These are phyloP conservation scores for Punica granatum DNA, from an alignment of 345 rosid genomes.

Conservation along the genomic window DNA sequence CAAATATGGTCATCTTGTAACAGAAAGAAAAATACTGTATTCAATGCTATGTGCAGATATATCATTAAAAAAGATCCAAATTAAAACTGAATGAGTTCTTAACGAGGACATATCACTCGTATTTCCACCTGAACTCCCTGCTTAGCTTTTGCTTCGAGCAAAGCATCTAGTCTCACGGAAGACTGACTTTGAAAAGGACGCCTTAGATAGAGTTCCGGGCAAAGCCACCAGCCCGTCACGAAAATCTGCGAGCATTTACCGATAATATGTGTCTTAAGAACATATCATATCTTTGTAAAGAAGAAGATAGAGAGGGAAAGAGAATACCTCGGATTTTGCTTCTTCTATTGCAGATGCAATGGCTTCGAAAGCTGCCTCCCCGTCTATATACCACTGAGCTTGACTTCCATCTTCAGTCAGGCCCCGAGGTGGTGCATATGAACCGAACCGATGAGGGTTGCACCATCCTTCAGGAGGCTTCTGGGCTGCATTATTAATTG, in stretches of 20 bases:
- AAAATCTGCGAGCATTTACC: constrained; percentile 47
- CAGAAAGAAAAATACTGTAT: background rate
- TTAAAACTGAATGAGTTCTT: too few species aligned
- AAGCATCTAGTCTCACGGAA: constrained; percentile 59
- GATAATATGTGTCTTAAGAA: background rate
- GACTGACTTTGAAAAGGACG: constrained; percentile 68
- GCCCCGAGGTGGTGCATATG: constrained; percentile 84
- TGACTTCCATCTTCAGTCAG: constrained; percentile 74
- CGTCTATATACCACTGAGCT: constrained; percentile 90
- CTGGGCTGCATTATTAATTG: constrained; percentile 51
- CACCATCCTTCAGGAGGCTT: constrained; percentile 55
- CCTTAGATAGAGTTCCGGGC: constrained; percentile 84
- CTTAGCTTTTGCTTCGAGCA: constrained; percentile 80
- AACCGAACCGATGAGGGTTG: constrained; percentile 70
- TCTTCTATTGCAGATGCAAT: constrained; percentile 71
- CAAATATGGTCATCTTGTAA: background rate
- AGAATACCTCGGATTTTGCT: constrained; percentile 76
- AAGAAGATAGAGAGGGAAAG: background rate
- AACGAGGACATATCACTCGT: background rate
- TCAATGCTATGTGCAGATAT: too few species aligned
- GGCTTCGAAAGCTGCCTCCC: constrained; percentile 88
- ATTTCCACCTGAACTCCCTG: constrained; percentile 73
- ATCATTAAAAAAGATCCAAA: too few species aligned
- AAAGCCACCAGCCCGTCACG: constrained; percentile 98
- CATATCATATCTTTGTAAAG: background rate